Evolutionary conservation across 1,284 basidiomycete genomes (phyloP), one percentile per base, ranked within the genome.

Genomic region (Heterobasidion irregulare): DNA sequence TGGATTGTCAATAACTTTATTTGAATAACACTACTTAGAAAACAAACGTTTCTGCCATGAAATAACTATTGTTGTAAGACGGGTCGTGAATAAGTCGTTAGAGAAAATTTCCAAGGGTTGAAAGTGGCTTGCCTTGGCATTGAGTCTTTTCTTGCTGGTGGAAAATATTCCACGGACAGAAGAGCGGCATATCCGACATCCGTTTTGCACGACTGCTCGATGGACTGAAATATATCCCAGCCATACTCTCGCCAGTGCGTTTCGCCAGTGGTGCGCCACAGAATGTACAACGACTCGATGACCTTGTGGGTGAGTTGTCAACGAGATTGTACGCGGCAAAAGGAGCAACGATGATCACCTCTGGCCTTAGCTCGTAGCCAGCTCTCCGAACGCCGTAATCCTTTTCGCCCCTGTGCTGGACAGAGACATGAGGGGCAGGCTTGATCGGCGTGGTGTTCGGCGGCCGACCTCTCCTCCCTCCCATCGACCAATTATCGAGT

Each of bases 241-340:
- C 89, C 89, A 55, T 84, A 77, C 56, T 90, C 79, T 47, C 87
- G 73, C 87, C 87, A 90, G 38, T 75, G 77, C 8, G 69, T 67
- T 56, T 90, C 77, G 0, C 81, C 77, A 1, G 86, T 89, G 15
- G 78, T 78, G 53, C 79, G 74, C 83, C 84, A 90, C 61, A 89
- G 68, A 34, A 86, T 66, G 63, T 83, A 88, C 57, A 87, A 72
- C 38, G 78, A 83, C 61, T 89, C 86, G 6, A 87, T 64, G 6
- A 86, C 77, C 86, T 89, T 57, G 13, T 49, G 6, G 47, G 45
- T 16, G n/a, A 18, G 18, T 5, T 26, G 26, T 26, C 26, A 26
- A 26, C 26, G 26, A 26, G 6, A 26, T 26, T 26, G 26, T 26
- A 26, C 26, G 26, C 26, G 4, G 26, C 4, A 26, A n/a, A 13